Base-by-base conservation (phyloP, 2,329 filamentous ascomycete species). In the Aspergillus spinulosporus region DNA sequence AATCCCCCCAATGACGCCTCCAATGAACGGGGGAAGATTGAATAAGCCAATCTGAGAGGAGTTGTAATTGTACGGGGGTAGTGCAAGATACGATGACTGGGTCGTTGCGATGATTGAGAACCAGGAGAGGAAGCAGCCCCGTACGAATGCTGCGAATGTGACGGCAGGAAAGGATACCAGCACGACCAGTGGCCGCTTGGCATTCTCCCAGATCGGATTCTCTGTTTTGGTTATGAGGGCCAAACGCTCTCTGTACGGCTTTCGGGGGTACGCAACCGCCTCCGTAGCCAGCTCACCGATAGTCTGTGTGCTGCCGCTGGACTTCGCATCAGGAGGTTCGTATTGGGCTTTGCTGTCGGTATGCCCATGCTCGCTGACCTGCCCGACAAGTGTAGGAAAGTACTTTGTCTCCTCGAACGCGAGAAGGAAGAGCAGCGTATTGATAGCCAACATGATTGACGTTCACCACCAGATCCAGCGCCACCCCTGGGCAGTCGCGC, bases 401-500 rank as follows among this genome's bases (percentile, higher is more conserved):
- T 43, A 55, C 31, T 43, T 49, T 1, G 73, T 75, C 56, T 78
- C 80, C 45, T 81, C 78, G 49, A 77, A 82, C n/a, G 69, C 60
- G 53, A 82, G 78, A 2, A 76, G 26, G 34, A 81, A 73, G 31
- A 29, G 76, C 58, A 3, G 80, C 0, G 0, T 80, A 56, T 6
- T 71, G 68, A 26, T 72, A 53, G 1, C 70, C 69, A 21, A 79
- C 67, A 54, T 79, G 67, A 39, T 80, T 77, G 8, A 71, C 68
- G 31, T 45, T 66, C 74, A 71, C 72, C 80, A 78, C 78, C 81
- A 72, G 73, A 82, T 5, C 76, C 72, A 77, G 78, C 82, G 69
- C 80, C 80, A 84, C 0, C 77, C 79, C 59, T 77, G 72, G 2
- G 65, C 61, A 0, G 66, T 62, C 0, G 74, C 72, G 11, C 76